A percentile compares a stretch with the other conserved stretches of the same genome.
phyloP scores from a whole-genome alignment of 2,329 filamentous ascomycete species.

The Nemania sp. region DNA sequence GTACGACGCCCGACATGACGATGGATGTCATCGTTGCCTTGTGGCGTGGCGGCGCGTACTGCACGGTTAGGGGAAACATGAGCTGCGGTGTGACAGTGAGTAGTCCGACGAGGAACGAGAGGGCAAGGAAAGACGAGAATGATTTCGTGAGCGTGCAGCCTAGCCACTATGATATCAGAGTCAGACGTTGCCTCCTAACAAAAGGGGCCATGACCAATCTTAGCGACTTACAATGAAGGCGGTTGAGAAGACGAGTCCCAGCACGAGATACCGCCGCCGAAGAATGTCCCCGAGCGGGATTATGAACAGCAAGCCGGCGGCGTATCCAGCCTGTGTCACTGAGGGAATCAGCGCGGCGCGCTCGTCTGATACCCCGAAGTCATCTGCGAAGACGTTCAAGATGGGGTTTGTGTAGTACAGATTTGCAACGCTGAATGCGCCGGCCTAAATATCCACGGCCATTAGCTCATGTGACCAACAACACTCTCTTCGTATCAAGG shows the following conservation, averaged over 20 bases:
- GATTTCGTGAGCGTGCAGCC: slow-evolving; percentile 76
- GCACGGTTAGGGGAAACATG: slow-evolving; percentile 84
- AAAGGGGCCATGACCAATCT: background rate
- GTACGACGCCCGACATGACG: slow-evolving; percentile 78
- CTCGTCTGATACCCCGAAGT: slow-evolving; percentile 78
- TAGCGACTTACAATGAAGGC: slow-evolving; percentile 68
- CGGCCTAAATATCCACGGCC: slow-evolving; percentile 55
- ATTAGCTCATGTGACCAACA: slow-evolving; percentile 1
- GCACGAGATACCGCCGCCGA: slow-evolving; percentile 75
- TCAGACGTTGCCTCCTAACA: background rate
- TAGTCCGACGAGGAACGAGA: slow-evolving; percentile 80
- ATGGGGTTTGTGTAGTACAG: slow-evolving; percentile 87
- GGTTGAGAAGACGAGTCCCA: slow-evolving; percentile 75
- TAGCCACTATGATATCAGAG: slow-evolving; percentile 64
- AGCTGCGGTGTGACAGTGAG: slow-evolving; percentile 83
- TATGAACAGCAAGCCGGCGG: slow-evolving; percentile 76
- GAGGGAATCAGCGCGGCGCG: slow-evolving; percentile 76
- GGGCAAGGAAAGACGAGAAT: slow-evolving; percentile 72
- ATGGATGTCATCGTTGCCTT: slow-evolving; percentile 78
- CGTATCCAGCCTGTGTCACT: slow-evolving; percentile 83
- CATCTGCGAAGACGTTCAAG: slow-evolving; percentile 77
- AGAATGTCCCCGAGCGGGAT: slow-evolving; percentile 81
- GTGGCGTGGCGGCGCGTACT: slow-evolving; percentile 77
- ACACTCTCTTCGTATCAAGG: background rate
- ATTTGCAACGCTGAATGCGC: slow-evolving; percentile 80